phyloP scores from a whole-genome alignment of 2,329 filamentous ascomycete genomes.

The Sporothrix schenckii region DNA sequence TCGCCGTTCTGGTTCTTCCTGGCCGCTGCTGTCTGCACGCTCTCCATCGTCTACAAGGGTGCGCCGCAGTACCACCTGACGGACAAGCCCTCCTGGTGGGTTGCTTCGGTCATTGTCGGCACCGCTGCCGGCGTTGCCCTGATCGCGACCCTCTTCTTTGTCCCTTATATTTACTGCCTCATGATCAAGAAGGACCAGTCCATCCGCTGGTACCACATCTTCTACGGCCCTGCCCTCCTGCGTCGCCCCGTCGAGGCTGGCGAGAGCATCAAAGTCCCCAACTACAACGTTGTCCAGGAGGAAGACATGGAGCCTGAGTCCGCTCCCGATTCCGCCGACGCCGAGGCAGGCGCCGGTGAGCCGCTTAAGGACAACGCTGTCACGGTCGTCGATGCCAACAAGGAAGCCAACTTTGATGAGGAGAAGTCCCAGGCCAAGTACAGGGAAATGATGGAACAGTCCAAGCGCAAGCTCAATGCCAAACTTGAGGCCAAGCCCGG shows the following conservation, averaged over 20 bases:
- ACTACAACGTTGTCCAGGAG: conserved; percentile 77
- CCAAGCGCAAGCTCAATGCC: conserved; percentile 59
- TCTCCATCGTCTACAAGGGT: conserved; percentile 81
- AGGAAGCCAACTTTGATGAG: background rate
- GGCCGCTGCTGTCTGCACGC: conserved; percentile 71
- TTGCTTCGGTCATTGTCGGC: conserved; percentile 68
- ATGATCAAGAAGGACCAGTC: conserved; percentile 70
- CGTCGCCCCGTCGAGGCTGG: conserved; percentile 59
- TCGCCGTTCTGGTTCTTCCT: conserved; percentile 79
- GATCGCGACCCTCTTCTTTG: conserved; percentile 69
- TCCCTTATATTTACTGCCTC: conserved; percentile 68
- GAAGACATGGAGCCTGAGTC: conserved; percentile 43
- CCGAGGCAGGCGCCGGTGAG: conserved; percentile 38
- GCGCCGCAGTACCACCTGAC: conserved; percentile 67
- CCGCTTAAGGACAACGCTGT: conserved; percentile 32
- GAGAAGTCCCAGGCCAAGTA: conserved; percentile 55
- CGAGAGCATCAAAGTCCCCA: conserved; percentile 63
- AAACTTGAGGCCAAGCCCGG: conserved; percentile 65
- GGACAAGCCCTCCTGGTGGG: conserved; percentile 69
- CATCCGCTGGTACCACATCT: conserved; percentile 64
- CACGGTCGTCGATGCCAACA: background rate
- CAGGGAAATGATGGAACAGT: conserved; percentile 62
- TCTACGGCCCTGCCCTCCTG: conserved; percentile 66
- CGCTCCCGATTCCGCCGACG: conserved; percentile 44
- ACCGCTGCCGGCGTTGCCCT: conserved; percentile 62